Evolutionary conservation across 139 green algal species (phyloP), one percentile per base, ranked within the genome.

Genomic region (Pycnococcus provasolii): DNA sequence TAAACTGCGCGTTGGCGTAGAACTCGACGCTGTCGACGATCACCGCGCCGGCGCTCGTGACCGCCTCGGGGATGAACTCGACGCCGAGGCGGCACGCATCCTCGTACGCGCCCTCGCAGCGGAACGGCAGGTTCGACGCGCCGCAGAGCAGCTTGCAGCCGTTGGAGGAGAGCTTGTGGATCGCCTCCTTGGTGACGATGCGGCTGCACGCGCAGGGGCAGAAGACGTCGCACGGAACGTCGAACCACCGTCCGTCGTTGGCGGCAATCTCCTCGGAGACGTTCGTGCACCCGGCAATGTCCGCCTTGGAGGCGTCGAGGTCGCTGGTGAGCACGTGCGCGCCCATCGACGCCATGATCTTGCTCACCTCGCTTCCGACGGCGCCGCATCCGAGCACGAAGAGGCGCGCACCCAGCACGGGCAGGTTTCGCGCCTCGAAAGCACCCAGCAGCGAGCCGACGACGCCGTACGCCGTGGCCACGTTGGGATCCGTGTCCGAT

Each of bases 111-210:
- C 8, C 63, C 6, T 45, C 13, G 26, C 6, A n/a, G 26, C 37
- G 39, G 40, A 70, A 70, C 50, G 63, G 63, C 6, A 70, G 9
- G 63, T 70, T 70, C 13, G 63, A n/a, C 6, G 63, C 63, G 3
- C 63, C 63, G 39, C 46, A 8, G 48, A 70, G 37, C 26, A 48
- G 39, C 9, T 60, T 48, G 63, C 37, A 51, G 6, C 47, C 26
- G 26, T 26, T 26, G 26, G 26, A 26, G 26, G 26, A 26, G 63
- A 70, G 63, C 4, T 5, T 3, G 48, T 7, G 8, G 4, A 40
- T 51, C 37, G 40, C 63, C 13, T 46, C 63, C 6, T 47, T 11
- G 63, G 46, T 70, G 63, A 70, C 47, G 13, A 70, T 11, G 4
- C 63, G n/a, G 11, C 50, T 51, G 3, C 39, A 11, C 37, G 50